phyloP scores from a whole-genome alignment of 2,329 filamentous ascomycete species.

The Ophiostoma ips region DNA sequence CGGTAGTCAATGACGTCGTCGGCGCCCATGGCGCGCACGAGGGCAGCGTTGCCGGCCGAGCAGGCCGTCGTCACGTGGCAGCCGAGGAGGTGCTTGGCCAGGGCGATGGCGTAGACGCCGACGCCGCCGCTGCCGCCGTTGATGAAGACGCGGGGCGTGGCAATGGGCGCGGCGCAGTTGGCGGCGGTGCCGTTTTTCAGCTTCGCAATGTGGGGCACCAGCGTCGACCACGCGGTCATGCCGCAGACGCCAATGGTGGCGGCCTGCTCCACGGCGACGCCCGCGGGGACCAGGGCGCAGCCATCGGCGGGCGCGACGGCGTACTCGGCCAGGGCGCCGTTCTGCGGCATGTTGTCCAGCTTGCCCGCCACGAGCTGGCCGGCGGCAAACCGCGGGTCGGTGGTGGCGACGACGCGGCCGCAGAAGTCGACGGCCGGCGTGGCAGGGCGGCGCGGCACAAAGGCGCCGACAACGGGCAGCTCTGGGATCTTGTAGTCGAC shows the following conservation, averaged over 20 bases:
- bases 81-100: conserved; percentile 22
- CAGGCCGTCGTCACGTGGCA: conserved; percentile 23
- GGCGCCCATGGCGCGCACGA: conserved; percentile 22
- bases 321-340: conserved; percentile 14
- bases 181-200: background rate
- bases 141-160: conserved; percentile 18
- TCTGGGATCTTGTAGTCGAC: conserved; percentile 36
- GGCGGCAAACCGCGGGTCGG: conserved; percentile 2
- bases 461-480: conserved; percentile 24
- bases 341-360: conserved; percentile 1
- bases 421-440: conserved; percentile 36
- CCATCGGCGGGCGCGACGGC: conserved; percentile 5
- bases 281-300: conserved; percentile 9
- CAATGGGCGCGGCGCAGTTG: background rate
- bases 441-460: conserved; percentile 25
- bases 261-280: conserved; percentile 13
- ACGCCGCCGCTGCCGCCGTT: conserved; percentile 25
- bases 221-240: conserved; percentile 15
- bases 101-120: conserved; percentile 24
- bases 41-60: conserved; percentile 21
- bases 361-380: conserved; percentile 15
- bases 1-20: conserved; percentile 25
- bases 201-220: conserved; percentile 11
- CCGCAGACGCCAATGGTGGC: conserved; percentile 16
- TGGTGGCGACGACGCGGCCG: conserved; percentile 29